Conservation (phyloP, 73 alveolate species). For the Paramecium sexaurelia region DNA sequence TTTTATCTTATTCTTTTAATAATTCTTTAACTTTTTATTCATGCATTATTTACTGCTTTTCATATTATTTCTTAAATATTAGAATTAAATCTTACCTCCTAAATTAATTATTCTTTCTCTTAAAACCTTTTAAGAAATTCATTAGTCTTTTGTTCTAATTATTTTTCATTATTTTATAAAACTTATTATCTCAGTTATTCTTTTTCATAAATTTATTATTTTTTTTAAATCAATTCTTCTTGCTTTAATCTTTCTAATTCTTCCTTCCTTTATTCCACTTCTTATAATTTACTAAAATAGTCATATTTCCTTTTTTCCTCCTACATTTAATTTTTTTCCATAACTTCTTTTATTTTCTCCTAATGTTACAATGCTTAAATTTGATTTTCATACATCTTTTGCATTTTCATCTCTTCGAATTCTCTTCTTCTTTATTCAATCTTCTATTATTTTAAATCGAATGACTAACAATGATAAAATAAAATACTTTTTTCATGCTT, state of each 20-base stretch:
- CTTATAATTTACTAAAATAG: constrained; percentile 4
- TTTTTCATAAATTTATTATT: background rate
- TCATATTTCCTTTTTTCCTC: constrained; percentile 41
- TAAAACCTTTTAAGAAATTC: background rate
- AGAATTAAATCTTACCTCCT: background rate
- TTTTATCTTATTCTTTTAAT: constrained; percentile 14
- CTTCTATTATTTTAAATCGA: constrained; percentile 12
- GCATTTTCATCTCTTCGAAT: constrained; percentile 16
- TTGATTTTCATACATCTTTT: constrained; percentile 8
- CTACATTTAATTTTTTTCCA: background rate
- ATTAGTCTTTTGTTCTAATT: constrained; percentile 6
- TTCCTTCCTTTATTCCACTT: constrained; percentile 14
- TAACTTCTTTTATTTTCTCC: constrained; percentile 17
- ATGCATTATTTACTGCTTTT: background rate
- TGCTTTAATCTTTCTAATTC: background rate
- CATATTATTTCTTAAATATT: constrained; percentile 16
- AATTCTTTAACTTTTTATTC: background rate
- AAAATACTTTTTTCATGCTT: background rate
- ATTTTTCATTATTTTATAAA: constrained; percentile 1
- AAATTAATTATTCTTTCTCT: background rate
- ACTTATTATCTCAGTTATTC: constrained; percentile 39
- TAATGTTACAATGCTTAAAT: constrained; percentile 22
- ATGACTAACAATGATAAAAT: background rate
- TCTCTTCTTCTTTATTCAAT: constrained; percentile 54
- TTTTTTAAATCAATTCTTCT: background rate